Base-by-base conservation (phyloP, 768 basidiomycete species). In the Rhizopogon sp. region DNA sequence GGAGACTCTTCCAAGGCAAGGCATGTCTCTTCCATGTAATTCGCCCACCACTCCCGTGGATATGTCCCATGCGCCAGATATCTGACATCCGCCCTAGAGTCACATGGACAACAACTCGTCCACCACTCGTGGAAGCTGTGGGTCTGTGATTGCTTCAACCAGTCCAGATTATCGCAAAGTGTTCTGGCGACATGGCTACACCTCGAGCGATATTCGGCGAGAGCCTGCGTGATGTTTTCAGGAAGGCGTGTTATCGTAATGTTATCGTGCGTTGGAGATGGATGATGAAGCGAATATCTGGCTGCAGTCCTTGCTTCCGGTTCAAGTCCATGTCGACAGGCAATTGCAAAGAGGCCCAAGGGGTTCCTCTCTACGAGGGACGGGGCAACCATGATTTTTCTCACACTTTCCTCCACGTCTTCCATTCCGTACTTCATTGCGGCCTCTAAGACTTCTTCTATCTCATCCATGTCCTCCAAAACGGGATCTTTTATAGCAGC, bases 391-490 rank as follows among this genome's bases (percentile, higher is more conserved):
- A 75, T 56, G 20, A 31, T 47, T 51, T 55, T 56, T 42, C 69
- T 64, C 29, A 72, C 53, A 29, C 51, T 59, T 13, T n/a, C 37
- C 16, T 67, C 60, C 40, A 69, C 60, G 14, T 56, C 60, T 41
- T 69, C 69, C 64, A 70, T 66, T 22, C 51, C 60, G 13, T 73
- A 64, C 39, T 72, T 74, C 14, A 62, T 50, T 3, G 70, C 67
- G 0, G 66, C 67, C 43, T 64, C 66, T n/a, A 68, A 37, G 5
- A 71, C 59, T 3, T 49, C 56, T 14, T 63, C 62, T 42, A 67
- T 29, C 14, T 64, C 65, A 16, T 35, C 59, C 20, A 56, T 45
- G 17, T 47, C 52, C 9, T 31, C 49, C 4, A 70, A 37, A 9
- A 28, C 52, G 14, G 66, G 70, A 14, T 66, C 60, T 8, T 58